Evolutionary conservation across 768 basidiomycete genomes (phyloP).

Genomic region (Lentinula detonsa): DNA sequence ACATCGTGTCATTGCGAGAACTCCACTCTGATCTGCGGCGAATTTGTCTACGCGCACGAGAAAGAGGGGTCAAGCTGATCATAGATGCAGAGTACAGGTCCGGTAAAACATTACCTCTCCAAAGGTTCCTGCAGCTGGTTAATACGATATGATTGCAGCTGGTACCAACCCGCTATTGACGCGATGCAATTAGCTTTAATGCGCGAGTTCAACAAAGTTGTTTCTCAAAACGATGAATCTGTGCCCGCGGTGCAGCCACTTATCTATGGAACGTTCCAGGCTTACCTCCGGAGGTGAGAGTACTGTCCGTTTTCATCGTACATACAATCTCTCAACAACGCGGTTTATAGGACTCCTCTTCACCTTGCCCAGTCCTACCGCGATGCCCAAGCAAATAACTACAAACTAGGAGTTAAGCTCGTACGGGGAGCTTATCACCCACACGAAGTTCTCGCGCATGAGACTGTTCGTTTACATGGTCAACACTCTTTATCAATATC

Average conservation of each 20-base stretch:
- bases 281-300: slow-evolving; percentile 71
- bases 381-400: slow-evolving; percentile 60
- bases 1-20: slow-evolving; percentile 54
- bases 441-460: slow-evolving; percentile 57
- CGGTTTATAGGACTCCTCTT: slow-evolving; percentile 47
- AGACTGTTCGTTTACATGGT: slow-evolving; percentile 11
- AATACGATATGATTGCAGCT: slow-evolving; percentile 24
- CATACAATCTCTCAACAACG: neutral
- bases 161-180: slow-evolving; percentile 82
- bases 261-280: slow-evolving; percentile 84
- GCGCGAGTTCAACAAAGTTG: slow-evolving; percentile 63
- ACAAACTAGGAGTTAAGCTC: slow-evolving; percentile 84
- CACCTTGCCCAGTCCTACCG: slow-evolving; percentile 60
- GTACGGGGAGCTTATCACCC: slow-evolving; percentile 91
- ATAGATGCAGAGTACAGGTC: slow-evolving; percentile 85
- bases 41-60: slow-evolving; percentile 61
- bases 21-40: slow-evolving; percentile 55
- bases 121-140: neutral
- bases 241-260: slow-evolving; percentile 48
- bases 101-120: slow-evolving; percentile 4
- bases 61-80: slow-evolving; percentile 61
- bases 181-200: slow-evolving; percentile 71
- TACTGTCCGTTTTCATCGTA: neutral
- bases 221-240: slow-evolving; percentile 7
- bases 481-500: slow-evolving; percentile 42